Evolutionary conservation across 176 grass and related monocot genomes (phyloP).

Genomic region (Triticum dicoccoides): DNA sequence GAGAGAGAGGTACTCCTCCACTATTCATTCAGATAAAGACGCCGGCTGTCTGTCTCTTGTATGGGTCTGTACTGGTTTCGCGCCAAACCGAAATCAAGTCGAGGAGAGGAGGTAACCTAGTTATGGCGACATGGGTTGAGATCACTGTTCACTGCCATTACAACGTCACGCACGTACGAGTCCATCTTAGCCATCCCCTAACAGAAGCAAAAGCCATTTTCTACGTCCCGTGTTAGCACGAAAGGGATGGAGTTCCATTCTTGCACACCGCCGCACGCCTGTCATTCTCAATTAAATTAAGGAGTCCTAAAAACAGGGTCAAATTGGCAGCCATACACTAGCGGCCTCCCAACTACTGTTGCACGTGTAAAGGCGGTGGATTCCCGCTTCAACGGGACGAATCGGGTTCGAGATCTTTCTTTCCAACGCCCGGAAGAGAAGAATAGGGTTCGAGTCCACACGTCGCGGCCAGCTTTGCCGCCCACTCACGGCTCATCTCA

Average conservation of each 20-base stretch:
- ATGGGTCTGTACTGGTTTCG: neutral
- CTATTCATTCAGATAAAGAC: neutral
- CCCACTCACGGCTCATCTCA: neutral
- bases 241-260: too few species aligned
- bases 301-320: neutral
- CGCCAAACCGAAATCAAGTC: too few species aligned
- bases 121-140: too few species aligned
- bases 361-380: slow-evolving; percentile 9
- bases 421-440: neutral
- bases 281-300: neutral
- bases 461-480: slow-evolving; percentile 25
- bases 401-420: neutral
- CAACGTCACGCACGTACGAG: too few species aligned
- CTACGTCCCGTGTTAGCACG: too few species aligned
- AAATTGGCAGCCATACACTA: neutral
- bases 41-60: neutral
- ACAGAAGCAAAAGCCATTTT: too few species aligned
- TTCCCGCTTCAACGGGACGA: slow-evolving; percentile 17
- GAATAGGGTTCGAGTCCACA: neutral
- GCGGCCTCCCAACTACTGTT: neutral
- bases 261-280: neutral
- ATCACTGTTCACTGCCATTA: too few species aligned
- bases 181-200: too few species aligned
- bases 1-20: neutral
- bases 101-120: too few species aligned